Evolutionary conservation across 2,329 filamentous ascomycete genomes (phyloP), one percentile per base, ranked within the genome.

Genomic region (Trichoderma sp.): DNA sequence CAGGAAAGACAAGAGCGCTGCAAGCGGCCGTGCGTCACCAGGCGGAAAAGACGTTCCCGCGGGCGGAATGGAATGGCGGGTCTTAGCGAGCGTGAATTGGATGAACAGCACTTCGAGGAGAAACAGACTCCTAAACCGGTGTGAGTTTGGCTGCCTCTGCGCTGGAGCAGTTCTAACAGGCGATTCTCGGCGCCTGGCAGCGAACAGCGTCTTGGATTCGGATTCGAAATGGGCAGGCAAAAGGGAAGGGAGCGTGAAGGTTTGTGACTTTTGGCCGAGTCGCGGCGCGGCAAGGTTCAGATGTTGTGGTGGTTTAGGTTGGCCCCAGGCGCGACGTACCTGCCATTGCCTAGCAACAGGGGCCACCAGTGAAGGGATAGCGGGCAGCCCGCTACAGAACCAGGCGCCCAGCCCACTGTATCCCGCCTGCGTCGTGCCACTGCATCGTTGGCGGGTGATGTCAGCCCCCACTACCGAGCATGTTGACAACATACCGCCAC

Each of bases 271-370:
- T 56, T 53, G 69, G 24, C 38, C 41, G 64, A 56, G 69, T 76
- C 75, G 75, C 71, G 60, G 75, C 75, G 75, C 69, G 69, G 69
- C 74, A 74, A 72, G 59, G 50, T 24, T 7, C 12, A 38, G n/a
- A 24, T 77, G 75, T 77, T 77, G 72, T 74, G 72, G 75, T 75
- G 62, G 62, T 31, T 71, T 63, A 27, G 68, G 76, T 75, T 76
- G 76, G 76, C 62, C 29, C 62, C 3, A 38, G 60, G 74, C 65
- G 74, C 72, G 76, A 76, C 71, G 71, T 63, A 53, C 62, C 62
- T 24, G 50, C 65, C 59, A 72, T 75, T 79, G 77, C 78, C 78
- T 75, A 77, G 80, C 80, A 81, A 81, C 80, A 78, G 77, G 63
- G 63, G 59, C 56, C 68, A 29, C 56, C 68, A 56, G 59, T 27